Conservation (phyloP, 495 filamentous ascomycete genomes). For the Aspergillus nanangensis region DNA sequence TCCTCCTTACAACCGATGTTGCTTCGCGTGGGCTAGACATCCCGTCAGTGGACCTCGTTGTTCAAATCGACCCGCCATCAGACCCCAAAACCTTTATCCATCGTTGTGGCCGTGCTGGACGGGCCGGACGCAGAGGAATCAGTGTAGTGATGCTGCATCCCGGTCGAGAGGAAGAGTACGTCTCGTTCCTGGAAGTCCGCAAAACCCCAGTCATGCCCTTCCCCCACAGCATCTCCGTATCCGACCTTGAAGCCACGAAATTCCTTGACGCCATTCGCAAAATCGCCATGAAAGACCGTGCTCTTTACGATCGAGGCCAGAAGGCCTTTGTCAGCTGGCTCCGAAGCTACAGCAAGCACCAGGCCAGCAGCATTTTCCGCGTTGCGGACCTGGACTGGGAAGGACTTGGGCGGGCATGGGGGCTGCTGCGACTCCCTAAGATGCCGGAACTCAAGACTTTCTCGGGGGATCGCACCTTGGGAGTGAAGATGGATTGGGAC, state of each 20-base stretch:
- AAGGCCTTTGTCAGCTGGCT: slow-evolving; percentile 91
- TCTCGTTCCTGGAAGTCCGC: slow-evolving; percentile 80
- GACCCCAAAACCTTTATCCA: slow-evolving; percentile 96
- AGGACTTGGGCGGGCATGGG: slow-evolving; percentile 76
- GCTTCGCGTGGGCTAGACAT: slow-evolving; percentile 89
- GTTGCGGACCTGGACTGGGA: slow-evolving; percentile 78
- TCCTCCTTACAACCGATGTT: slow-evolving; percentile 85
- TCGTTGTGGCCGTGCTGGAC: slow-evolving; percentile 85
- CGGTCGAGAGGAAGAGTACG: slow-evolving; percentile 82
- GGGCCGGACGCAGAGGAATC: slow-evolving; percentile 80
- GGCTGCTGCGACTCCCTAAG: slow-evolving; percentile 77
- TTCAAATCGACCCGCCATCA: slow-evolving; percentile 86
- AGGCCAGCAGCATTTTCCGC: slow-evolving; percentile 87
- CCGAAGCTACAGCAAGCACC: slow-evolving; percentile 84
- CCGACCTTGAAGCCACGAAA: slow-evolving; percentile 50
- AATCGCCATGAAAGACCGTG: slow-evolving; percentile 65
- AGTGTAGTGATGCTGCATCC: slow-evolving; percentile 81
- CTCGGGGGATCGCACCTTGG: slow-evolving; percentile 58
- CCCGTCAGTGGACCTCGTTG: slow-evolving; percentile 87
- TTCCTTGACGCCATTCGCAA: slow-evolving; percentile 55
- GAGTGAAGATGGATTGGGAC: slow-evolving; percentile 56
- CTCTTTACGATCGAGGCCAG: slow-evolving; percentile 81
- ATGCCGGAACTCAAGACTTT: slow-evolving; percentile 86
- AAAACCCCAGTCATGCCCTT: slow-evolving; percentile 78
- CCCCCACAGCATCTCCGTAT: slow-evolving; percentile 43